Evolutionary conservation across 2,329 filamentous ascomycete genomes (phyloP).

Genomic region (Elsinoe necatrix): DNA sequence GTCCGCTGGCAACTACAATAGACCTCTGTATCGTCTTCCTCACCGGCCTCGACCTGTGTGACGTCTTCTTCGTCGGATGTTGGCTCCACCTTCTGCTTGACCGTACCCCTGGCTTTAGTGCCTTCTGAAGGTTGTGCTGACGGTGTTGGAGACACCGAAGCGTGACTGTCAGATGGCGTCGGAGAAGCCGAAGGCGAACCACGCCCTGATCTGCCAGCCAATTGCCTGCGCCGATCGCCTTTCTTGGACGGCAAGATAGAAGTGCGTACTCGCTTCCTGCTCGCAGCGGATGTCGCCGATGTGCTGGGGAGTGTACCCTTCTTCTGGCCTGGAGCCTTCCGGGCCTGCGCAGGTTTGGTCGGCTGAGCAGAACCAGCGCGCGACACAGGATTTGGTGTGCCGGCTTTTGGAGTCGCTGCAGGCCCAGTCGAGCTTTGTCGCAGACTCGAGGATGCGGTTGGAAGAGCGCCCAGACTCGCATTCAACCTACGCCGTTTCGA

Average conservation of each 20-base stretch:
- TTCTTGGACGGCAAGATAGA: constrained; percentile 19
- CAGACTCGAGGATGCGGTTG: constrained; percentile 46
- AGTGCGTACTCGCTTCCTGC: constrained; percentile 18
- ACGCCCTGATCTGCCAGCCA: constrained; percentile 23
- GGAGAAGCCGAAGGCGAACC: constrained; percentile 25
- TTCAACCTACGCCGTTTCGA: constrained; percentile 53
- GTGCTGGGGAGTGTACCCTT: constrained; percentile 44
- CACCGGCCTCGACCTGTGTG: constrained; percentile 43
- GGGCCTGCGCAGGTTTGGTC: constrained; percentile 23
- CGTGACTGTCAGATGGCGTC: constrained; percentile 25
- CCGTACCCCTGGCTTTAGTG: constrained; percentile 1
- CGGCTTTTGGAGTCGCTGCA: constrained; percentile 53
- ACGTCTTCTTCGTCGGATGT: constrained; percentile 23
- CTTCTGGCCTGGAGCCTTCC: constrained; percentile 30
- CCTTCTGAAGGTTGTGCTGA: constrained; percentile 26
- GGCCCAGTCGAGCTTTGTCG: constrained; percentile 55
- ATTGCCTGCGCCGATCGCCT: constrained; percentile 28
- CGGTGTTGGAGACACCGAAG: constrained; percentile 27
- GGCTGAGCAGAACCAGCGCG: constrained; percentile 55
- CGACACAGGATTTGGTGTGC: constrained; percentile 38
- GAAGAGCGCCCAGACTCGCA: constrained; percentile 39
- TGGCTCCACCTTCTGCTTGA: constrained; percentile 13
- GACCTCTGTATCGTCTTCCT: constrained; percentile 64
- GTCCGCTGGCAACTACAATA: constrained; percentile 79
- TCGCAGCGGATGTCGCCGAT: constrained; percentile 23